A percentile compares a stretch with the other conserved stretches of the same genome.
Evolutionary conservation across 768 basidiomycete species (phyloP).

Genomic region (Mycena latifolia): DNA sequence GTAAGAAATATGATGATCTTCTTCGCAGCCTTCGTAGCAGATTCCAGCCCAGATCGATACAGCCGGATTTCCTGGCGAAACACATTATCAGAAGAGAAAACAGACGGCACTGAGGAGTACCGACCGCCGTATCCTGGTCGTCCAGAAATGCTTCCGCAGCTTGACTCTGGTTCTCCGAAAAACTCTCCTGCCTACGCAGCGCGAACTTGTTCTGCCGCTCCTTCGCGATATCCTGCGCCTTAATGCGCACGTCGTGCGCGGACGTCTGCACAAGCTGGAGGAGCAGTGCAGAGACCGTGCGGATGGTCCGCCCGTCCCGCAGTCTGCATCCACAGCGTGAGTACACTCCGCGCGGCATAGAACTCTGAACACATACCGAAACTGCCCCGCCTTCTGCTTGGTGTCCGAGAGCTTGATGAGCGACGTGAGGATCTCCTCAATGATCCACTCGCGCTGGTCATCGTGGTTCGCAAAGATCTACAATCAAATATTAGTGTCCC

Average conservation of each 20-base stretch:
- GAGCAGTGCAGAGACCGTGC: conserved; percentile 93
- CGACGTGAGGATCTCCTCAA: conserved; percentile 95
- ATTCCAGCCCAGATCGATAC: conserved; percentile 80
- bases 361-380: conserved; percentile 66
- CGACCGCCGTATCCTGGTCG: conserved; percentile 76
- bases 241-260: conserved; percentile 86
- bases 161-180: conserved; percentile 55
- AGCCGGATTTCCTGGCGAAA: conserved; percentile 72
- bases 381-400: conserved; percentile 92
- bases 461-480: conserved; percentile 94
- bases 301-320: conserved; percentile 90
- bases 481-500: no score
- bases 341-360: neutral
- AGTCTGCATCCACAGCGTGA: conserved; percentile 62
- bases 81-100: conserved; percentile 11
- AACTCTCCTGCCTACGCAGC: conserved; percentile 73
- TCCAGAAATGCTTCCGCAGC: conserved; percentile 67
- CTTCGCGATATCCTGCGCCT: conserved; percentile 72
- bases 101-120: conserved; percentile 16
- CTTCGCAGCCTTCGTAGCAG: conserved; percentile 87
- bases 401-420: conserved; percentile 91
- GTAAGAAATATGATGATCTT: conserved; percentile 86
- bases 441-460: conserved; percentile 94
- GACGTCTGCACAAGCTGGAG: conserved; percentile 98
- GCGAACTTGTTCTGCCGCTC: conserved; percentile 71